Percentiles rank a stretch among this genome's conserved stretches.
Conservation (phyloP, 306 rosid genomes). For the Trifolium fragiferum region DNA sequence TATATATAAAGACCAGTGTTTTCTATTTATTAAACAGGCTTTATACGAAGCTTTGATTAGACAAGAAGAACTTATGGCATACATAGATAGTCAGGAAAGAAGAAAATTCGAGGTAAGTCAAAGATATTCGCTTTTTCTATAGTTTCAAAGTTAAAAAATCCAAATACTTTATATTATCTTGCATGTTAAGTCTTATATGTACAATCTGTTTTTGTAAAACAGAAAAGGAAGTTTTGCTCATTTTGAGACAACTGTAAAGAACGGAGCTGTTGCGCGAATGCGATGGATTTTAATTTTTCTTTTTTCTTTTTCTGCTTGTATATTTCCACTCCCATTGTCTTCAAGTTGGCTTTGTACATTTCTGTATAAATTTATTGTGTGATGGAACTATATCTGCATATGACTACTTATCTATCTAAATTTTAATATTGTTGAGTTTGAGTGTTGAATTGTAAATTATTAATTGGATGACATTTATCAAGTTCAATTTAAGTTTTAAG, state of each 20-base stretch:
- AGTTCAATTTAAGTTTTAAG: neutral
- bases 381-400: conserved; percentile 12
- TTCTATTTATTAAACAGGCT: conserved; percentile 57
- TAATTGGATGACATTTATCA: conserved; percentile 19
- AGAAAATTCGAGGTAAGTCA: conserved; percentile 57
- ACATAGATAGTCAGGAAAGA: conserved; percentile 70
- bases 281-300: conserved; percentile 14
- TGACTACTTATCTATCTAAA: conserved; percentile 2
- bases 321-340: conserved; percentile 31
- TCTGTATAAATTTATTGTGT: conserved; percentile 27
- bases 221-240: conserved; percentile 70
- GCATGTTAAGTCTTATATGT: conserved; percentile 28
- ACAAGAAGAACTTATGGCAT: conserved; percentile 91
- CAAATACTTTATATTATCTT: conserved; percentile 14
- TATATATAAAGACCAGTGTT: conserved; percentile 13
- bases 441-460: conserved; percentile 18
- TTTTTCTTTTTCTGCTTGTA: conserved; percentile 37
- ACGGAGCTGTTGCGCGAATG: conserved; percentile 31
- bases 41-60: conserved; percentile 79
- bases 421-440: conserved; percentile 28
- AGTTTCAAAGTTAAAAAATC: neutral
- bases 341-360: conserved; percentile 31
- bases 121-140: conserved; percentile 27
- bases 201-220: conserved; percentile 40
- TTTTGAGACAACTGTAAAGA: conserved; percentile 54